Conservation (phyloP, 306 rosid species). For the Macrotyloma uniflorum region DNA sequence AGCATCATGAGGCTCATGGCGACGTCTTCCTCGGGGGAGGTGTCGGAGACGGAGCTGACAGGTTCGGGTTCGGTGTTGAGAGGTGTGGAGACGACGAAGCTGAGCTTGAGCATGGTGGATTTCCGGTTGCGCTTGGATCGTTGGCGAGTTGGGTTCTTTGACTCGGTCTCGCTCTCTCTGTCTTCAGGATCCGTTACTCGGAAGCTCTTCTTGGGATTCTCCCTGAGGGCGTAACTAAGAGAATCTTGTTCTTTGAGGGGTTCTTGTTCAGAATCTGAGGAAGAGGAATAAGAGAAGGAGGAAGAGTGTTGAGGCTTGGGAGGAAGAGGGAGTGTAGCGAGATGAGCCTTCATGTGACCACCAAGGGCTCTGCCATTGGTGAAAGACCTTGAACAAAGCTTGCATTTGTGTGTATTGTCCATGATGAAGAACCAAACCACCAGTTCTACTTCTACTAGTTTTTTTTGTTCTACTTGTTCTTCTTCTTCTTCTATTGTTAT, state of each 20-base stretch:
- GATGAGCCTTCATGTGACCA: conserved; percentile 95
- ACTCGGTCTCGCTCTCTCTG: conserved; percentile 89
- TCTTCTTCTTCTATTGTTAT: background rate
- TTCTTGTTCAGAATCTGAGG: conserved; percentile 25
- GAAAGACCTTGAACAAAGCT: conserved; percentile 73
- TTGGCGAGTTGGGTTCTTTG: conserved; percentile 71
- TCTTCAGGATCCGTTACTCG: conserved; percentile 71
- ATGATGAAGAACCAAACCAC: conserved; percentile 13
- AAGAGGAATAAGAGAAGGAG: conserved; percentile 41
- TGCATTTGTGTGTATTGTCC: conserved; percentile 85
- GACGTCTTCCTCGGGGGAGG: conserved; percentile 76
- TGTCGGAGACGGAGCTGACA: conserved; percentile 68
- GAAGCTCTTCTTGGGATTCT: conserved; percentile 71
- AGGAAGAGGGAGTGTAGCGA: conserved; percentile 67
- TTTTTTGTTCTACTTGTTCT: background rate
- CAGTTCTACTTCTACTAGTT: conserved; percentile 8
- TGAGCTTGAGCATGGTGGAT: background rate
- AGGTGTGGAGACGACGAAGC: conserved; percentile 32
- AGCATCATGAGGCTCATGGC: conserved; percentile 93
- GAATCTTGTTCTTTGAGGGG: conserved; percentile 34
- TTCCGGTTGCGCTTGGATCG: conserved; percentile 80
- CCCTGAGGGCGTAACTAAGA: conserved; percentile 56
- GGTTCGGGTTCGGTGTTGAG: conserved; percentile 48
- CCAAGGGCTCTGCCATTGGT: conserved; percentile 85
- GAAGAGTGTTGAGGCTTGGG: conserved; percentile 48